These are phyloP conservation scores for Sporobolomyces phaffii DNA, from an alignment of 768 basidiomycete genomes.

Conservation along the genomic window DNA sequence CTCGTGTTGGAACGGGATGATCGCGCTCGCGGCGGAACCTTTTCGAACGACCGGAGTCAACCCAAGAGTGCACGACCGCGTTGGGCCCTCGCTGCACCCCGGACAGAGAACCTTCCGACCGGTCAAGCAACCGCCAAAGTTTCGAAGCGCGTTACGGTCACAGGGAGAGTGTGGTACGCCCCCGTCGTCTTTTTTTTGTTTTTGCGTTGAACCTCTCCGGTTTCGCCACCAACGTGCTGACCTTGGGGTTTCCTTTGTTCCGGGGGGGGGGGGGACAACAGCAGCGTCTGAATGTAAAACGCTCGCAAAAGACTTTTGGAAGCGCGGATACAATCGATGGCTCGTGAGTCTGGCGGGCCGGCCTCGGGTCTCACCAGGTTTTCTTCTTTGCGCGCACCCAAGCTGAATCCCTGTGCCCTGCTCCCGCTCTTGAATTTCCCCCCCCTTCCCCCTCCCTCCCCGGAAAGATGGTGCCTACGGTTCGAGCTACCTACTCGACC, in stretches of 20 bases:
- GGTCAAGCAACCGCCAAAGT: not conserved
- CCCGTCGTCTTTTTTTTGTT: no score
- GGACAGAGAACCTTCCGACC: not conserved
- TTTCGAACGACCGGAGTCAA: slow-evolving; percentile 21
- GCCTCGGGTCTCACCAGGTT: no score
- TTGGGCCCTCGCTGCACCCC: not conserved
- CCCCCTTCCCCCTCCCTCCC: no score
- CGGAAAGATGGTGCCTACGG: slow-evolving; percentile 36
- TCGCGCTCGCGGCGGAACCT: slow-evolving; percentile 37
- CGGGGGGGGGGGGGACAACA: no score
- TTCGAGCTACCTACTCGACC: slow-evolving; percentile 19
- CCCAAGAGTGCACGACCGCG: not conserved
- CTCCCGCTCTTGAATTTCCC: not conserved
- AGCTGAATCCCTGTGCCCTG: no score
- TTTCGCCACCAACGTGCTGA: no score
- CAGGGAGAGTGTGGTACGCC: slow-evolving; percentile 17
- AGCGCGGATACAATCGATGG: slow-evolving; percentile 29
- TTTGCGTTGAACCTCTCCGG: no score
- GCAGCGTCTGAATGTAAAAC: slow-evolving; percentile 38
- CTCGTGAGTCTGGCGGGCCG: no score
- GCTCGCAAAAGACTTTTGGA: slow-evolving; percentile 33
- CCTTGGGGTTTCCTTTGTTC: no score
- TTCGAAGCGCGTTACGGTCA: slow-evolving; percentile 5
- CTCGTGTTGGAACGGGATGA: slow-evolving; percentile 44
- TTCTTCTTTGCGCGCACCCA: no score